These are phyloP conservation scores for Cercospora citrullina DNA, from an alignment of 2,329 filamentous ascomycete species.

Conservation along the genomic window DNA sequence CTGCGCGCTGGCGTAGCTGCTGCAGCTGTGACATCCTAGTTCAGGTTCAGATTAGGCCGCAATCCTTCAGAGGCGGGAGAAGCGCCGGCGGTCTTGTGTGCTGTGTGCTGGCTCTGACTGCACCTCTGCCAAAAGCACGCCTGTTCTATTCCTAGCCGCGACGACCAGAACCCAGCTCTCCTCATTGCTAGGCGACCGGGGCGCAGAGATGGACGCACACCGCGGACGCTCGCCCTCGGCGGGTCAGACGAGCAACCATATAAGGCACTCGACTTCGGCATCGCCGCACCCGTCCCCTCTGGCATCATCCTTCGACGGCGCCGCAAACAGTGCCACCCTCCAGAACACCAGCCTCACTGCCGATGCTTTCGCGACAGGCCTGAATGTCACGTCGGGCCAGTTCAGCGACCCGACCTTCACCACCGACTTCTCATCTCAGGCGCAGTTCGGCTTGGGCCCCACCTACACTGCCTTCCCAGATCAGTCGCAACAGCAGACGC, in stretches of 20 bases:
- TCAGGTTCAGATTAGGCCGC: slow-evolving; percentile 9
- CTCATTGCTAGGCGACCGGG: slow-evolving; percentile 10
- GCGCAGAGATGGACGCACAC: slow-evolving; percentile 21
- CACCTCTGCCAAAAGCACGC: slow-evolving; percentile 11
- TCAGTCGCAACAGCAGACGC: slow-evolving; percentile 38
- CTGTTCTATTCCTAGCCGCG: slow-evolving; percentile 20
- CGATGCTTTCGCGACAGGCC: slow-evolving; percentile 20
- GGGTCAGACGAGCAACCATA: slow-evolving; percentile 28
- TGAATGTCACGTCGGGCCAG: slow-evolving; percentile 32
- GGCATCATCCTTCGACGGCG: slow-evolving; percentile 24
- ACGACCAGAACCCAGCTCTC: neutral
- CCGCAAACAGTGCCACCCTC: slow-evolving; percentile 19
- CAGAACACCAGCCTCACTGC: slow-evolving; percentile 17
- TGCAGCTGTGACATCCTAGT: slow-evolving; percentile 3
- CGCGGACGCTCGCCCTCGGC: slow-evolving; percentile 35
- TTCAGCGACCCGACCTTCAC: slow-evolving; percentile 41
- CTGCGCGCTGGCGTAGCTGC: slow-evolving; percentile 1
- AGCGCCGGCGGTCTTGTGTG: slow-evolving; percentile 5
- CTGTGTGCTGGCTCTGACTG: slow-evolving; percentile 3
- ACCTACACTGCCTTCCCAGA: slow-evolving; percentile 33
- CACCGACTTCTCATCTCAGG: slow-evolving; percentile 48
- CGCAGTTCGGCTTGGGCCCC: slow-evolving; percentile 46
- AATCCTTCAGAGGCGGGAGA: slow-evolving; percentile 12
- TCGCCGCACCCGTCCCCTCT: slow-evolving; percentile 33
- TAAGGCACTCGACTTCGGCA: slow-evolving; percentile 35